Evolutionary conservation across 2,329 filamentous ascomycete species (phyloP).

Genomic region (Teratosphaeria epicoccoides): DNA sequence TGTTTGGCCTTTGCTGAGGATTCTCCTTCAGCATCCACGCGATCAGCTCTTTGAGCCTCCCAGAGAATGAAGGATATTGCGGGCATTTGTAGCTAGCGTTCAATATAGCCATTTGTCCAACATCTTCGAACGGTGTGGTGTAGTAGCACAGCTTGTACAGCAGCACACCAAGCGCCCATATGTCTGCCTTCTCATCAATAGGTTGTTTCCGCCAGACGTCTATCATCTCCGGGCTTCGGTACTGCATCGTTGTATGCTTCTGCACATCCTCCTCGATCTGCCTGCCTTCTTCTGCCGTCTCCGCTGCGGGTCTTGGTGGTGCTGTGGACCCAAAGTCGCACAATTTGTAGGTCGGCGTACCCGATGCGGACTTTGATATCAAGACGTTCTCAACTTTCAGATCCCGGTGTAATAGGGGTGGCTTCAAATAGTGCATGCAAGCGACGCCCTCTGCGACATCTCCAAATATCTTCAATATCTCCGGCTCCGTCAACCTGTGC

Average conservation of each 20-base stretch:
- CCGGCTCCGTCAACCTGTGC: conserved; percentile 90
- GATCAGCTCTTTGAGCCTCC: conserved; percentile 79
- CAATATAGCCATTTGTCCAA: conserved; percentile 91
- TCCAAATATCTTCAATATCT: conserved; percentile 93
- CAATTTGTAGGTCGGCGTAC: conserved; percentile 75
- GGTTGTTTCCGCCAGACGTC: conserved; percentile 94
- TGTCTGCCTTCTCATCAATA: conserved; percentile 97
- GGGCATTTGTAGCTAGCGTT: conserved; percentile 94
- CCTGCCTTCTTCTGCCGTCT: conserved; percentile 76
- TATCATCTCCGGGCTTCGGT: conserved; percentile 96
- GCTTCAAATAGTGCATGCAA: conserved; percentile 98
- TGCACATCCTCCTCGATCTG: conserved; percentile 95
- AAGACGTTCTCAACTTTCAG: conserved; percentile 97
- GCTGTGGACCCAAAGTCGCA: conserved; percentile 97
- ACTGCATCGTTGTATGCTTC: conserved; percentile 93
- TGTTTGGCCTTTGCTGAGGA: conserved; percentile 70
- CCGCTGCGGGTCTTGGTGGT: conserved; percentile 70
- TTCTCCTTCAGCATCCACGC: conserved; percentile 85
- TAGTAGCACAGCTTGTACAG: conserved; percentile 99
- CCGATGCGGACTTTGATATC: conserved; percentile 50
- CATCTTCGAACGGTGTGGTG: conserved; percentile 95
- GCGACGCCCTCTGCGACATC: conserved; percentile 94
- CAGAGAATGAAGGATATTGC: conserved; percentile 77
- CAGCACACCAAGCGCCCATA: conserved; percentile 91
- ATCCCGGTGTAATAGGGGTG: conserved; percentile 82